Base-by-base conservation (phyloP, 73 alveolate species). In the Uronychia setigera region DNA sequence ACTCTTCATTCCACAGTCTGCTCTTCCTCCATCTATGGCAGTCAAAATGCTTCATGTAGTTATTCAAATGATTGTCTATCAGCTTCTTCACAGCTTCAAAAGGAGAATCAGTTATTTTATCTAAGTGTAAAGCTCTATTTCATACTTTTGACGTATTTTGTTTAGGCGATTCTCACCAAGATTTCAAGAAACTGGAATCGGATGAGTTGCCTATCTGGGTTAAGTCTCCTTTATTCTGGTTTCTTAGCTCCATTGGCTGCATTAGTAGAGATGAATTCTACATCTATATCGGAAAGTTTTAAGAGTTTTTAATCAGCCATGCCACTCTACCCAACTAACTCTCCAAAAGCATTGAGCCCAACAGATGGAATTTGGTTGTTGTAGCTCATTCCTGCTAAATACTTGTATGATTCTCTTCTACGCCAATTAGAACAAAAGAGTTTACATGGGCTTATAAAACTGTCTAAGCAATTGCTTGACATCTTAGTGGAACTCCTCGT, bases 361-460 rank as follows among this genome's bases (percentile, higher is more conserved):
- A 90, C 60, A 1, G 91, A 90, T 0, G 91, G 91, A 1, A 80
- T 31, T 26, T 67, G 77, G 59, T 80, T 80, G 26, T 76, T 60
- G 0, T 91, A 91, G 33, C 60, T 9, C 5, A 78, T 32, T 14
- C 91, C 95, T 28, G 93, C 85, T 25, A 74, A 85, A 59, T 80
- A 90, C 75, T 90, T 90, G 60, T 90, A 90, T 13, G 83, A 57
- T 59, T 90, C 95, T 76, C 95, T 60, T 0, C 67, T 46, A 46
- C 19, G 67, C 19, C 67, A 46, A 19, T 46, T 46, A 5, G 5
- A 19, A 11, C 67, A n/a, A n/a, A n/a, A n/a, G n/a, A n/a, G n/a
- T 19, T 46, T 19, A 46, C 67, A 90, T 58, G 26, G 57, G 80
- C 81, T 90, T 90, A 59, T 90, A 90, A 26, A 31, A 0, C 46